Base-by-base conservation (phyloP, 495 filamentous ascomycete species). In the Trichoderma reesei region DNA sequence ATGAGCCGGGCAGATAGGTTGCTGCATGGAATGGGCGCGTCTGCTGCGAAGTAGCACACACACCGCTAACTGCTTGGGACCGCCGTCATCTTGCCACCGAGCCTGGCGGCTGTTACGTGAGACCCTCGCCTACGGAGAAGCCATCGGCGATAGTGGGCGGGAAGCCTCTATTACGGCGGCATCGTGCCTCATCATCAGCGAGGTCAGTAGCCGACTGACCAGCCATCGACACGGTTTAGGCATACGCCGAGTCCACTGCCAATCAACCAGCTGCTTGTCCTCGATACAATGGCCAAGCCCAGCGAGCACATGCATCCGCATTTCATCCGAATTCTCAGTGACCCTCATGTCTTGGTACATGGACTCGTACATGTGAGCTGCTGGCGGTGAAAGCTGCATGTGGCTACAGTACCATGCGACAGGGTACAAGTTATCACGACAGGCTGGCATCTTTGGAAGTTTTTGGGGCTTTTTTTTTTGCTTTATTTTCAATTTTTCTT, bases 391-490 rank as follows among this genome's bases (percentile, higher is more conserved):
- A 48, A 7, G 44, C 44, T 48, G 44, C 44, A 48, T 48, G 20
- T 48, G 13, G 41, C 41, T 44, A 44, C n/a, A 44, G 2, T 48
- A n/a, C 16, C 20, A 48, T 14, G 8, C 1, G 16, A n/a, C 44
- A 33, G 51, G 51, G 51, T 56, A 31, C 31, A 56, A 48, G 44
- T n/a, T 56, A 10, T 56, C 51, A 56, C 51, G 51, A 34, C 31
- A 14, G 20, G 34, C 14, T 56, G 44, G n/a, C 44, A 48, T 26
- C 20, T 3, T 14, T 48, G 14, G 44, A 48, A 48, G 20, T 18
- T 48, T 48, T 18, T 48, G 20, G n/a, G n/a, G 44, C 44, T 48
- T 56, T 34, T 34, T 56, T 13, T n/a, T 46, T 14, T 46, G n/a
- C n/a, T n/a, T n/a, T n/a, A n/a, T n/a, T n/a, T n/a, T n/a, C n/a